Evolutionary conservation across 176 grass and related monocot species (phyloP), one percentile per base, ranked within the genome.

Genomic region (Bolboschoenus planiculmis): DNA sequence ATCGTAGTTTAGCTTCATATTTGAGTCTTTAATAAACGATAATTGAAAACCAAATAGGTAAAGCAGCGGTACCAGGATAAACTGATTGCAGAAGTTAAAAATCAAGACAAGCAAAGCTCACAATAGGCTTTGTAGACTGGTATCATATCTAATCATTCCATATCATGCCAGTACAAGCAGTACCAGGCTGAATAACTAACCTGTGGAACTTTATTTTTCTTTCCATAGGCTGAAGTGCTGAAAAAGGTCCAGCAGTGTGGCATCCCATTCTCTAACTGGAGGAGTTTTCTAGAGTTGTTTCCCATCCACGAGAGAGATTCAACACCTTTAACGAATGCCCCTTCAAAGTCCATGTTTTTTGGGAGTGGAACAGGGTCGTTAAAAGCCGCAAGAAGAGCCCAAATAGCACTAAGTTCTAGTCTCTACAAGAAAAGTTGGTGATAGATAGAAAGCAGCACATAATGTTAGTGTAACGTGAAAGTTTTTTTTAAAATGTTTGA

Each of bases 231-330:
- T 56, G 89, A 80, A 46, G 89, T 91, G 62, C 96, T 98, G 82
- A 98, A 98, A 90, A 95, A 93, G 62, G 96, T 98, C 96, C 96
- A 95, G 83, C 92, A 98, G 35, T 95, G 88, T 43, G 87, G 79
- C 64, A 44, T 59, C n/a, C 61, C 83, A 11, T 51, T 90, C 35
- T 91, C 59, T 65, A 57, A 87, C 51, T 89, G 87, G 13, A 90
- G 92, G 68, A 95, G 86, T 83, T 98, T 95, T 57, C 29, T 87
- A 59, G 89, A 91, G 83, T 93, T 98, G 86, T 98, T 98, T 73
- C 86, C 92, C 96, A 98, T 98, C 92, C 90, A 95, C 48, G 92
- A 98, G 84, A 98, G 84, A 61, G 92, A 95, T 87, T 93, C 84
- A 20, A 98, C 56, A 88, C 87, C 82, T 87, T 78, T 95, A 40